Percentiles rank a stretch among this genome's conserved stretches.
Conservation (phyloP, 768 basidiomycete genomes). For the Podaxis sp. region DNA sequence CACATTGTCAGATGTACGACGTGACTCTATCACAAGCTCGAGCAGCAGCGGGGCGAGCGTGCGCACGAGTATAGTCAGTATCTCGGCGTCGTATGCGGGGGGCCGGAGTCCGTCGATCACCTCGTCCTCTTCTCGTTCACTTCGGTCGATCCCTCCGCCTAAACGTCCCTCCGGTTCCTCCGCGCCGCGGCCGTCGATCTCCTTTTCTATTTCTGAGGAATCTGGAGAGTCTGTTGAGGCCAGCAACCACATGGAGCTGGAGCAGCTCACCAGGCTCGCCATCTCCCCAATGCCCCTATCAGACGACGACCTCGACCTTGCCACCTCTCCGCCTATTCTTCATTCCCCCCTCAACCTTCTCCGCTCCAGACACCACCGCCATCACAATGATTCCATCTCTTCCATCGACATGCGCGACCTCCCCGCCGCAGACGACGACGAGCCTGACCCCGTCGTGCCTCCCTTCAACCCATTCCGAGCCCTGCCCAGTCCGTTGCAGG, state of each 20-base stretch:
- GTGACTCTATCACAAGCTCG: constrained; percentile 23
- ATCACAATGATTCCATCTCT: constrained; percentile 34
- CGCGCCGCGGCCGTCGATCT: constrained; percentile 22
- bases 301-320: constrained; percentile 28
- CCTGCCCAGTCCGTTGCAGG: background rate
- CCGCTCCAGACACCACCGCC: constrained; percentile 15
- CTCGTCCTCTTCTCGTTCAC: constrained; percentile 14
- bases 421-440: constrained; percentile 17
- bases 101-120: constrained; percentile 1
- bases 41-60: constrained; percentile 16
- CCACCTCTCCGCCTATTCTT: constrained; percentile 10
- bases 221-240: constrained; percentile 3
- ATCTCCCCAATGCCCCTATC: constrained; percentile 26
- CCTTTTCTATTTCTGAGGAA: constrained; percentile 27
- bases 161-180: constrained; percentile 21
- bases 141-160: constrained; percentile 9
- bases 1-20: constrained; percentile 13
- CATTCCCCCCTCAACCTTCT: constrained; percentile 13
- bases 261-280: constrained; percentile 20
- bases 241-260: background rate
- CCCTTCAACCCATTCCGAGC: constrained; percentile 6
- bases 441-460: constrained; percentile 4
- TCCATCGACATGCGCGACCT: constrained; percentile 35
- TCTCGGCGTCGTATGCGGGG: background rate
- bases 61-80: background rate